Evolutionary conservation across 164 flowering plant species (phyloP), one percentile per base, ranked within the genome.

Genomic region (Amborella trichopoda): DNA sequence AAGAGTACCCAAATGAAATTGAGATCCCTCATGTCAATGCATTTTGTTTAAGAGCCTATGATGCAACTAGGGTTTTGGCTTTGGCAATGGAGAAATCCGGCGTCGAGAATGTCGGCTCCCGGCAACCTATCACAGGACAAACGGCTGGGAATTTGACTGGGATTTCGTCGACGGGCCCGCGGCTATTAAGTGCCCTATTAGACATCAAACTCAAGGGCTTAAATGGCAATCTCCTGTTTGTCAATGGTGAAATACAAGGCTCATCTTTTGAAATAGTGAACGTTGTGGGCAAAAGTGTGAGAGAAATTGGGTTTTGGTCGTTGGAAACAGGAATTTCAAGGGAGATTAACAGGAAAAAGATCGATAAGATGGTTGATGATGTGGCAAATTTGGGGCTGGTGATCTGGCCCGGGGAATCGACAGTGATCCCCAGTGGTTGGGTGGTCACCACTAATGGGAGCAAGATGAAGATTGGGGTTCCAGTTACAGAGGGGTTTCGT

Each of bases 391-490:
- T 69, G 2, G 46, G 50, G 11, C 12, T 57, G 0, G 54, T 74
- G 20, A 57, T 71, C 6, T 76, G 83, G 80, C 81, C 88, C 0
- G 81, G 88, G 14, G 68, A 53, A 0, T 27, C 68, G 0, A 46
- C 9, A 1, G 2, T 8, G 12, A 27, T 41, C 18, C 88, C 77
- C 0, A 72, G 52, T 37, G 69, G 82, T 11, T 73, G 68, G 68
- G 66, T 44, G 37, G 41, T 68, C 12, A 74, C 73, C 4, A 65
- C 61, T 9, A 71, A 38, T 39, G 74, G 66, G 23, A 72, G 56
- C 24, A 73, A 28, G 32, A 22, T 80, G 47, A 63, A 50, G 44
- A 55, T 80, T 14, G 74, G 62, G 14, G 68, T 69, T 44, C 83
- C 79, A 4, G 21, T 55, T 9, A 63, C 53, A 9, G 9, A 2